These are phyloP conservation scores for Tulasnella sp. DNA, from an alignment of 768 basidiomycete species.

Conservation along the genomic window DNA sequence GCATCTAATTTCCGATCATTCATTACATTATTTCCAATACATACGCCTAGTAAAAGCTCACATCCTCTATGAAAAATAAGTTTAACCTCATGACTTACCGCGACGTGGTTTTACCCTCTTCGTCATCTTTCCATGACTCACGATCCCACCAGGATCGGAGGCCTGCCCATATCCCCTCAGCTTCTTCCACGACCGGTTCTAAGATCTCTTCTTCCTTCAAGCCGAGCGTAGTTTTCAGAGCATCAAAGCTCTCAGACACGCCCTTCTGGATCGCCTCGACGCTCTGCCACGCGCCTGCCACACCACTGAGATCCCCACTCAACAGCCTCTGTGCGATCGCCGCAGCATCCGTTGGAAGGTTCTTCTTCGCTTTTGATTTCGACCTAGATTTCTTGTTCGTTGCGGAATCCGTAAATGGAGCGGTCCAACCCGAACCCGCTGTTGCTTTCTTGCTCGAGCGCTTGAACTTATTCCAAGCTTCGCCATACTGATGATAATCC, in stretches of 20 bases:
- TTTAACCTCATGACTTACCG: slow-evolving; percentile 88
- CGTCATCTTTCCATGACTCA: not conserved
- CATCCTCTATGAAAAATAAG: slow-evolving; percentile 89
- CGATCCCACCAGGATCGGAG: no score
- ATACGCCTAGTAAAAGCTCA: no score
- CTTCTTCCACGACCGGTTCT: slow-evolving; percentile 84
- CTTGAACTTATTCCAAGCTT: slow-evolving; percentile 13
- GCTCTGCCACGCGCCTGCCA: not conserved
- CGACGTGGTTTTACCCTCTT: slow-evolving; percentile 26
- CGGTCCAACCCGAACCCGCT: not conserved
- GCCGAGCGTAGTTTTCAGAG: slow-evolving; percentile 2
- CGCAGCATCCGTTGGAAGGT: not conserved
- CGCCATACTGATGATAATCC: slow-evolving; percentile 5
- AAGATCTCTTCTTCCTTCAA: not conserved
- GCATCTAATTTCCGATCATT: no score
- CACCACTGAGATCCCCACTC: not conserved
- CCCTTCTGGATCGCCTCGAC: slow-evolving; percentile 10
- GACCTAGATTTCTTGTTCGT: not conserved
- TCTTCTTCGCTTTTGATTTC: not conserved
- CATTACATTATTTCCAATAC: no score
- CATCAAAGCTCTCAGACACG: slow-evolving; percentile 1
- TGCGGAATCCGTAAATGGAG: not conserved
- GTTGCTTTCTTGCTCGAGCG: not conserved
- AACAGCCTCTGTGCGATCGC: not conserved
- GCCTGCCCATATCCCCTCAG: slow-evolving; percentile 37